phyloP scores from a whole-genome alignment of 257 asterid genomes.

The Linaria vulgaris region DNA sequence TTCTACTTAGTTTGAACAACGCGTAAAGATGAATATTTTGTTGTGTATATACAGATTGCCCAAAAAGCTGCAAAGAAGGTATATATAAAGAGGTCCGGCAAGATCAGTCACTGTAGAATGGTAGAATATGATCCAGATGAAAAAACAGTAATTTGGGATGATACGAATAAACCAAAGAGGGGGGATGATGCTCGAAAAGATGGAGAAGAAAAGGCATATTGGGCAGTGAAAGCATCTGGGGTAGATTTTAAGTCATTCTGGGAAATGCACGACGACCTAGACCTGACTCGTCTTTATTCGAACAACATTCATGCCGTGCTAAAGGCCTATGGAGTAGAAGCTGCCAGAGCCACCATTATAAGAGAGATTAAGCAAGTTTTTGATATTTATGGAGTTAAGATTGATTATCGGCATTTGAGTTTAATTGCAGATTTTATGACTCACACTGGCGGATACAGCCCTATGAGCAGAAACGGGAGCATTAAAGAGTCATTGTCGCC shows the following conservation, averaged over 20 bases:
- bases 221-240: conserved; percentile 94
- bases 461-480: conserved; percentile 90
- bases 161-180: conserved; percentile 37
- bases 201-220: conserved; percentile 43
- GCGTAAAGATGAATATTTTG: neutral
- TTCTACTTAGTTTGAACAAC: neutral
- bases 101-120: conserved; percentile 71
- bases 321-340: conserved; percentile 84
- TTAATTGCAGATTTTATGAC: conserved; percentile 89
- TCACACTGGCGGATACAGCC: conserved; percentile 73
- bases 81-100: conserved; percentile 59
- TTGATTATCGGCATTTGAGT: conserved; percentile 83
- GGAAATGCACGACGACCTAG: conserved; percentile 77
- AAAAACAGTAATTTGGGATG: conserved; percentile 80
- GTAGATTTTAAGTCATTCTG: conserved; percentile 66
- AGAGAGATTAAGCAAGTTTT: conserved; percentile 84
- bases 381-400: conserved; percentile 83
- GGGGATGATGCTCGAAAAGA: conserved; percentile 24
- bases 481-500: conserved; percentile 78
- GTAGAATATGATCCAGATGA: conserved; percentile 80
- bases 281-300: conserved; percentile 64
- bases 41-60: conserved; percentile 54
- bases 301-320: conserved; percentile 69
- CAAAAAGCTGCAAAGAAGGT: conserved; percentile 81
- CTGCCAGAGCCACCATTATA: conserved; percentile 75